Percentiles rank a stretch among this genome's conserved stretches.
phyloP scores from a whole-genome alignment of 192 early-diverging fungal genomes.

The Haplosporangium gracile region DNA sequence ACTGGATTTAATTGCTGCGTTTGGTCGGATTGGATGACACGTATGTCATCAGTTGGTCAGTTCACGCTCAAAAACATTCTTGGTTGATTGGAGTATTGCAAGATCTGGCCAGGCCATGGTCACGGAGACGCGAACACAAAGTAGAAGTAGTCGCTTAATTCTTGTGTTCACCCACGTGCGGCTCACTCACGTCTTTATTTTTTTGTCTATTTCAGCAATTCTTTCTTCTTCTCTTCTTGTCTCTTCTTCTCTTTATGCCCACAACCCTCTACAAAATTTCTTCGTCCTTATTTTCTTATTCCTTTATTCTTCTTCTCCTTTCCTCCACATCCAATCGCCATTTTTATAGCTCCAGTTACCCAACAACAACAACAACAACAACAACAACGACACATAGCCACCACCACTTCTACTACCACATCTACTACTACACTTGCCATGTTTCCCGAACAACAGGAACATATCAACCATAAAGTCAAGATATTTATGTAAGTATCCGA shows the following conservation, averaged over 20 bases:
- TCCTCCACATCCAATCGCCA: not conserved
- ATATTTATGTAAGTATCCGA: slow-evolving; percentile 35
- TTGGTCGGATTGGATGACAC: not conserved
- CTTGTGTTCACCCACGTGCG: not conserved
- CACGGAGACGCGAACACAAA: too few relatives aligned
- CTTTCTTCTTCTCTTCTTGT: not conserved
- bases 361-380: not conserved
- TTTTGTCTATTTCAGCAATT: not conserved
- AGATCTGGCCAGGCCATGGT: too few relatives aligned
- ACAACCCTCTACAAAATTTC: not conserved
- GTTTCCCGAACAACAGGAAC: not conserved
- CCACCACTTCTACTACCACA: not conserved
- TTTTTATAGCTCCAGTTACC: not conserved
- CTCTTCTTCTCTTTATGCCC: not conserved
- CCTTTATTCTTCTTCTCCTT: not conserved
- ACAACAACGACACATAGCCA: not conserved
- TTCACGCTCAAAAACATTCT: too few relatives aligned
- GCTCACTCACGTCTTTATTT: not conserved
- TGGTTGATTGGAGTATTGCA: too few relatives aligned
- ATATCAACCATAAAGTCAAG: slow-evolving; percentile 55
- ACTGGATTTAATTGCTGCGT: not conserved
- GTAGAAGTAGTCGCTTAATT: not conserved
- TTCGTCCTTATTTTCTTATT: not conserved
- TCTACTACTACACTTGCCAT: not conserved
- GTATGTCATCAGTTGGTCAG: not conserved